phyloP scores from a whole-genome alignment of 1,139 yeast species.

The Geotrichum phurueaensis region DNA sequence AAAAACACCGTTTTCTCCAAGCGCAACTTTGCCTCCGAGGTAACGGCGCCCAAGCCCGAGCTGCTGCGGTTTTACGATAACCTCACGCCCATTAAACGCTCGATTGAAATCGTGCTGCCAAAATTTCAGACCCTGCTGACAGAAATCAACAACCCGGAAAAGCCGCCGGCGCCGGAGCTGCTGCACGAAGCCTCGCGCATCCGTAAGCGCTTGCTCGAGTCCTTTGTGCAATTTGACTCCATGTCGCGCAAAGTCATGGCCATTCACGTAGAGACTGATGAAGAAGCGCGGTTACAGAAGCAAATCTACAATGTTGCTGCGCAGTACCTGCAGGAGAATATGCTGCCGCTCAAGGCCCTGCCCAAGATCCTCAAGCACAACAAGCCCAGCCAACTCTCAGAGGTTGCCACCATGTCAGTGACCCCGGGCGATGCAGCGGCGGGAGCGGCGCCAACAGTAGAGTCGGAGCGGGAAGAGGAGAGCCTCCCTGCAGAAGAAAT shows the following conservation, averaged over 20 bases:
- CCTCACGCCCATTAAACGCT: constrained; percentile 17
- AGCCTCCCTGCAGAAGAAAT: constrained; percentile 40
- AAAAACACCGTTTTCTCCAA: constrained; percentile 55
- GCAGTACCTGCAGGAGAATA: constrained; percentile 47
- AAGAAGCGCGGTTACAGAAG: constrained; percentile 42
- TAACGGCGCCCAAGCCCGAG: constrained; percentile 25
- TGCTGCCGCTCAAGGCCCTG: constrained; percentile 49
- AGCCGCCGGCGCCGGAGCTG: constrained; percentile 30
- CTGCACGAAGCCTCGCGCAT: constrained; percentile 38
- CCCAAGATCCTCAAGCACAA: constrained; percentile 39
- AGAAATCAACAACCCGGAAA: constrained; percentile 32
- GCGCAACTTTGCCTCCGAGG: constrained; percentile 46
- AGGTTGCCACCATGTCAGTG: constrained; percentile 5
- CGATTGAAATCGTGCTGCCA: constrained; percentile 40
- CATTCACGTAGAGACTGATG: constrained; percentile 30
- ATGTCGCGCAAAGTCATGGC: constrained; percentile 39
- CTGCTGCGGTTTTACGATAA: constrained; percentile 21
- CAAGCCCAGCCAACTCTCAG: constrained; percentile 17
- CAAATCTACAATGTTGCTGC: constrained; percentile 46
- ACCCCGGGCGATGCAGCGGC: not conserved
- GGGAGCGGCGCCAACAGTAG: constrained; percentile 9
- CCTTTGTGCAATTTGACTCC: constrained; percentile 44
- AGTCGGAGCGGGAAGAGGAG: constrained; percentile 17
- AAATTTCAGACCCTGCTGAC: constrained; percentile 38
- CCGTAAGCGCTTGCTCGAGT: constrained; percentile 40